phyloP scores from a whole-genome alignment of 2,329 filamentous ascomycete species.

The Curvularia verruculosa region DNA sequence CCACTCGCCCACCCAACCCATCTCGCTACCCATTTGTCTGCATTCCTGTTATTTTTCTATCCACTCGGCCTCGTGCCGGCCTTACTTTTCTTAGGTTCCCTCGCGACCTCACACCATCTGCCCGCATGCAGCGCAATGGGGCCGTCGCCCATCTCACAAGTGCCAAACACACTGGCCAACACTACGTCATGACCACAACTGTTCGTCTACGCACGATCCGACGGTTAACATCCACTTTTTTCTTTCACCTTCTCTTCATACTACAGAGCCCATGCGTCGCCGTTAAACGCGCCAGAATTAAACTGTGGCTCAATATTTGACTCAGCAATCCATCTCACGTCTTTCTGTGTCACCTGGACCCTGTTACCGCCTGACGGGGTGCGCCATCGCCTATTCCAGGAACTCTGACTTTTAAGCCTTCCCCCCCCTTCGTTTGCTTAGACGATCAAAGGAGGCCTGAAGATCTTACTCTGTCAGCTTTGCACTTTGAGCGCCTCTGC shows the following conservation, averaged over 20 bases:
- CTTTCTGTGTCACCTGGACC: slow-evolving; percentile 26
- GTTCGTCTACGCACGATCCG: background rate
- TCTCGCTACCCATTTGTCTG: background rate
- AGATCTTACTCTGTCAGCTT: slow-evolving; percentile 9
- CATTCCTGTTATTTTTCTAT: slow-evolving; percentile 14
- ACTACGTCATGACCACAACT: slow-evolving; percentile 4
- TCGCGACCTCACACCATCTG: slow-evolving; percentile 1
- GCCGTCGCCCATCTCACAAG: slow-evolving; percentile 1
- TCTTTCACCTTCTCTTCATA: no score
- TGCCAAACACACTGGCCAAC: background rate
- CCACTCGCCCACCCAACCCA: slow-evolving; percentile 13
- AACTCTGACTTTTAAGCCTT: slow-evolving; percentile 2
- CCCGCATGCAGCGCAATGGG: slow-evolving; percentile 5
- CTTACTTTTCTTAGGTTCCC: slow-evolving; percentile 6
- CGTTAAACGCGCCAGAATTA: slow-evolving; percentile 10
- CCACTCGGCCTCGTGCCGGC: slow-evolving; percentile 12
- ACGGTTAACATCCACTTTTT: background rate
- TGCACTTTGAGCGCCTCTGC: slow-evolving; percentile 2
- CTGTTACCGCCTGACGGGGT: slow-evolving; percentile 12
- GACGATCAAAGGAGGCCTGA: slow-evolving; percentile 1
- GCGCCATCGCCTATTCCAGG: slow-evolving; percentile 11
- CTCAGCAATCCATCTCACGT: slow-evolving; percentile 36
- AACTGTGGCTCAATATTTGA: slow-evolving; percentile 33
- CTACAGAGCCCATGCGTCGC: background rate
- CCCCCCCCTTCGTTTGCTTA: slow-evolving; percentile 2